A percentile compares a stretch with the other conserved stretches of the same genome.
Conservation (phyloP, 2,329 filamentous ascomycete species). For the Talaromyces sp. region DNA sequence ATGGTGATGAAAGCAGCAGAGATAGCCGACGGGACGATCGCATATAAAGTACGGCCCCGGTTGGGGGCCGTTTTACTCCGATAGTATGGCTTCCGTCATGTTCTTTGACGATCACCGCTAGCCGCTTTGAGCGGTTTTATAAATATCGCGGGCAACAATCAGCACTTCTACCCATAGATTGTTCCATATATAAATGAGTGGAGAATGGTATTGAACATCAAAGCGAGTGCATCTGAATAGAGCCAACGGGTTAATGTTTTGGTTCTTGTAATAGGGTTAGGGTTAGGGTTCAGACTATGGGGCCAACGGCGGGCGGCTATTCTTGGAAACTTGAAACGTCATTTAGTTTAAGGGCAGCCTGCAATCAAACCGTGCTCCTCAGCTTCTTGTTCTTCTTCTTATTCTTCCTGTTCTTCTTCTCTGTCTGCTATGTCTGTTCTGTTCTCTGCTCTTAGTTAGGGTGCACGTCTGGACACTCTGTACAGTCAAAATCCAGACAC, state of each 20-base stretch:
- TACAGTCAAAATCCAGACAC: background rate
- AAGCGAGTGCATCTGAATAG: background rate
- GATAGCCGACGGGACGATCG: background rate
- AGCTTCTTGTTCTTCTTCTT: background rate
- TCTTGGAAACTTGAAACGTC: slow-evolving; percentile 16
- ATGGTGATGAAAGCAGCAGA: background rate
- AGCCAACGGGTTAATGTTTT: too few relatives aligned
- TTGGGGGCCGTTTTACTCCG: background rate
- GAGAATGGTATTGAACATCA: background rate
- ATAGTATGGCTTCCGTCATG: background rate
- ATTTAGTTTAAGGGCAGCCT: background rate
- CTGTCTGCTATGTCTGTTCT: background rate
- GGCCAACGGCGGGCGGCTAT: background rate
- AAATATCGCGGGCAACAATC: background rate
- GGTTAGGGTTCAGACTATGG: background rate
- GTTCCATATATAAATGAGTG: background rate
- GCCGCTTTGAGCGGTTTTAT: background rate
- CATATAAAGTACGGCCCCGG: background rate
- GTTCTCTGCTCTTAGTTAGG: background rate
- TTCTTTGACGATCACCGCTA: background rate
- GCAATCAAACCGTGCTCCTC: slow-evolving; percentile 1
- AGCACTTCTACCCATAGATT: background rate
- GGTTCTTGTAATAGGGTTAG: background rate
- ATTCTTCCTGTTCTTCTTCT: background rate
- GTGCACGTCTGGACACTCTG: background rate